Conservation (phyloP, 192 early-diverging fungal species). For the Podila horticola region DNA sequence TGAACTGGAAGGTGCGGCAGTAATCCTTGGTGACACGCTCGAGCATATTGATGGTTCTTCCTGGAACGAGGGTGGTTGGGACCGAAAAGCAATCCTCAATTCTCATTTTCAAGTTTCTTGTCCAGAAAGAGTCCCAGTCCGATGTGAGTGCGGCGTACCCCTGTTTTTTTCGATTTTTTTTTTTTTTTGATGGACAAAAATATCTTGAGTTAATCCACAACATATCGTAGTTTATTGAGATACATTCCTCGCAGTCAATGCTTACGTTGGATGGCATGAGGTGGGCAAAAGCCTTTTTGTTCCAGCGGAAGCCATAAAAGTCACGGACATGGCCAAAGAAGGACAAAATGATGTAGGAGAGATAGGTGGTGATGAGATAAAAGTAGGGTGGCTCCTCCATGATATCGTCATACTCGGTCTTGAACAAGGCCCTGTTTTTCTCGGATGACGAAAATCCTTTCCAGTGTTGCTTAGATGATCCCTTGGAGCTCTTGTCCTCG, state of each 20-base stretch:
- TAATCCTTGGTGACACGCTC: slow-evolving; percentile 89
- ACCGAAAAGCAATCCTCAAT: slow-evolving; percentile 96
- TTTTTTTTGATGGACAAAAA: too few relatives aligned
- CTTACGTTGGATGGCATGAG: slow-evolving; percentile 76
- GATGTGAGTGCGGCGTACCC: slow-evolving; percentile 94
- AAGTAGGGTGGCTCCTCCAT: slow-evolving; percentile 83
- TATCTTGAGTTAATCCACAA: too few relatives aligned
- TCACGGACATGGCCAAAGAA: slow-evolving; percentile 93
- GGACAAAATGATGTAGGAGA: slow-evolving; percentile 94
- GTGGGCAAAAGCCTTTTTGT: slow-evolving; percentile 76
- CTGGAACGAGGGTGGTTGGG: slow-evolving; percentile 93
- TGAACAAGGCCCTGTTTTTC: slow-evolving; percentile 49
- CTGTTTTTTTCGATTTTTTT: slow-evolving; percentile 35
- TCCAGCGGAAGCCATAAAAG: slow-evolving; percentile 87
- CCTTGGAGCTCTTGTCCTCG: slow-evolving; percentile 42
- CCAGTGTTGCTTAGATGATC: slow-evolving; percentile 40
- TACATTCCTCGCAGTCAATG: too few relatives aligned
- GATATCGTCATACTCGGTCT: slow-evolving; percentile 45
- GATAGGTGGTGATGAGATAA: slow-evolving; percentile 92
- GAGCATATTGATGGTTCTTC: slow-evolving; percentile 84
- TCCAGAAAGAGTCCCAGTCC: slow-evolving; percentile 98
- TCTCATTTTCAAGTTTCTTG: slow-evolving; percentile 80
- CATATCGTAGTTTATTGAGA: too few relatives aligned
- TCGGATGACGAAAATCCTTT: slow-evolving; percentile 44
- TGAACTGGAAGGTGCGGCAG: slow-evolving; percentile 87